Percentiles rank a stretch among this genome's conserved stretches.
phyloP scores from a whole-genome alignment of 225 moss, liverwort and hornwort species.

The Asterella californica region DNA sequence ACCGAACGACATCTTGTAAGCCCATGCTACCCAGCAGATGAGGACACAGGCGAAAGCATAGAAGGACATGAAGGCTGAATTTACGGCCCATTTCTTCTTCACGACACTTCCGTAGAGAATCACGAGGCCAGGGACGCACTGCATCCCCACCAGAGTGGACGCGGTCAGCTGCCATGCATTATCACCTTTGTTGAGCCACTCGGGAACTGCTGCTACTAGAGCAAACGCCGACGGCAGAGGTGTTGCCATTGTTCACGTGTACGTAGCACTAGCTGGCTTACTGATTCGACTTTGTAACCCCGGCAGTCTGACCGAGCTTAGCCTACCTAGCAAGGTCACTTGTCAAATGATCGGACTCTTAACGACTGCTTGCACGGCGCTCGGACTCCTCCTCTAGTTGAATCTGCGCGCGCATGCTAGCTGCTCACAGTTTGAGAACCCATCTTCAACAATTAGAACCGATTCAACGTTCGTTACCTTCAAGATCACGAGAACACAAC shows the following conservation, averaged over 20 bases:
- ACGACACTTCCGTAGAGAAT: conserved; percentile 46
- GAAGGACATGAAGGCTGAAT: conserved; percentile 46
- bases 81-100: conserved; percentile 51
- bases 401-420: too few species aligned
- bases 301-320: too few species aligned
- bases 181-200: conserved; percentile 42
- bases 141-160: conserved; percentile 41
- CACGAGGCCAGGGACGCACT: conserved; percentile 44
- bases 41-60: conserved; percentile 43
- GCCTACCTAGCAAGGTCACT: too few species aligned
- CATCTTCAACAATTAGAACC: too few species aligned
- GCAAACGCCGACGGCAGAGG: not conserved
- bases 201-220: not conserved
- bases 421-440: too few species aligned
- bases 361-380: too few species aligned
- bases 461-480: too few species aligned
- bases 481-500: too few species aligned
- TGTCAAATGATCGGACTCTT: too few species aligned
- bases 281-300: too few species aligned
- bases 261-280: too few species aligned
- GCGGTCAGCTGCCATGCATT: conserved; percentile 45
- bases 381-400: too few species aligned
- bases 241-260: not conserved
- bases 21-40: conserved; percentile 38
- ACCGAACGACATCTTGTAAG: conserved; percentile 46